These are phyloP conservation scores for Citeromyces matritensis DNA, from an alignment of 805 yeast species.

Conservation along the genomic window DNA sequence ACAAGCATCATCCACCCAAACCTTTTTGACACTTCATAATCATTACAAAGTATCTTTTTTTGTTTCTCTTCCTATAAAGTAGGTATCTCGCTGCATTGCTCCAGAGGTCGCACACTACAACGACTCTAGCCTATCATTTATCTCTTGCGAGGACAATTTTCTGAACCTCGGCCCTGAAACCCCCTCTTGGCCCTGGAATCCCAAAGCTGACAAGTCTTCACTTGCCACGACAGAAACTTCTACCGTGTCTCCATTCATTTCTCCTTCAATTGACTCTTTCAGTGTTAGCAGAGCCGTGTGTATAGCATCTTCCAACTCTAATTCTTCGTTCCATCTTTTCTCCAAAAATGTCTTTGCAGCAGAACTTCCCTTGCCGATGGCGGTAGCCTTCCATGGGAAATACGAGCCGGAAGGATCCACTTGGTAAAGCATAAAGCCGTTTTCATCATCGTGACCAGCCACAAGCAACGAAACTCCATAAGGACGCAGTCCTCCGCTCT, in stretches of 20 bases:
- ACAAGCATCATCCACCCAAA: constrained; percentile 60
- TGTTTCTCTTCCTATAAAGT: no score
- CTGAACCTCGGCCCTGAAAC: constrained; percentile 84
- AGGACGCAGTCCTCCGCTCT: constrained; percentile 98
- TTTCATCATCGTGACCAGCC: constrained; percentile 77
- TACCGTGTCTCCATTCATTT: constrained; percentile 90
- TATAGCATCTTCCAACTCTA: constrained; percentile 95
- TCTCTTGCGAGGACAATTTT: constrained; percentile 76
- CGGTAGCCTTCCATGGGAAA: constrained; percentile 99
- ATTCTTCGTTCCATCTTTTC: constrained; percentile 95
- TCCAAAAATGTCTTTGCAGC: constrained; percentile 97
- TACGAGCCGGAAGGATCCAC: constrained; percentile 97
- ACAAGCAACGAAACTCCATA: constrained; percentile 89
- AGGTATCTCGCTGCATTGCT: no score
- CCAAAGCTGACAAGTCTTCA: constrained; percentile 68
- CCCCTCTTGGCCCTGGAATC: constrained; percentile 67
- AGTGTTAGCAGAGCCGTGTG: constrained; percentile 89
- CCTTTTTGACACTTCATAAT: constrained; percentile 85
- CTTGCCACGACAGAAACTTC: constrained; percentile 83
- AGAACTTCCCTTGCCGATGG: constrained; percentile 90
- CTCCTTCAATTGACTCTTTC: constrained; percentile 96
- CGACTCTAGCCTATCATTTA: constrained; percentile 90
- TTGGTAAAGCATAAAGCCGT: constrained; percentile 73
- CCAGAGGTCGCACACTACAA: no score
- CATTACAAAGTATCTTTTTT: no score